These are phyloP conservation scores for Trichothecium roseum DNA, from an alignment of 2,329 filamentous ascomycete genomes.

Conservation along the genomic window DNA sequence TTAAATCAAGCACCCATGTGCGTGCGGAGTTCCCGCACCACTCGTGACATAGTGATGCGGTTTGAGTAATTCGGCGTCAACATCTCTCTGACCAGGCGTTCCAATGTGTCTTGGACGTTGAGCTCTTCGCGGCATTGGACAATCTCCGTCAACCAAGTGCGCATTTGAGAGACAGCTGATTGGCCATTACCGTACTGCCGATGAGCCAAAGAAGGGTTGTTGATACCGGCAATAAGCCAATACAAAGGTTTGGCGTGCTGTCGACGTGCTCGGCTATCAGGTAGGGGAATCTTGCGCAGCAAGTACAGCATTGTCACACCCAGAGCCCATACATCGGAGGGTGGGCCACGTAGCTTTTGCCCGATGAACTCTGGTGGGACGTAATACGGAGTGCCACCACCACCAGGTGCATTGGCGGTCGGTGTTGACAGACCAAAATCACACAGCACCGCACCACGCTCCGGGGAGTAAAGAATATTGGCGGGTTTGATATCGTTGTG, in stretches of 20 bases:
- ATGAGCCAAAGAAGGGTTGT: constrained; percentile 23
- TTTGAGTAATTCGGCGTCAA: constrained; percentile 38
- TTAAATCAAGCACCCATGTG: neutral
- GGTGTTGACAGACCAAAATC: constrained; percentile 48
- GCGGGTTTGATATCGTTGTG: constrained; percentile 55
- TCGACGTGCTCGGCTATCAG: constrained; percentile 37
- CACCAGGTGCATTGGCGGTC: constrained; percentile 32
- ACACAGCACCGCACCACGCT: constrained; percentile 48
- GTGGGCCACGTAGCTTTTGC: constrained; percentile 38
- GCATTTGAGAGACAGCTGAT: constrained; percentile 41
- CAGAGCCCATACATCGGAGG: constrained; percentile 50
- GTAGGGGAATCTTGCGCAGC: constrained; percentile 43
- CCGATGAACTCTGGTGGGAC: constrained; percentile 52
- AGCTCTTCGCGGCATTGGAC: constrained; percentile 35
- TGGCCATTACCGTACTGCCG: constrained; percentile 25
- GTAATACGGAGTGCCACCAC: constrained; percentile 51
- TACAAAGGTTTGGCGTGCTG: constrained; percentile 40
- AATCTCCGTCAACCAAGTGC: constrained; percentile 44
- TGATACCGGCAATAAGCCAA: constrained; percentile 48
- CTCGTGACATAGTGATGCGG: constrained; percentile 36
- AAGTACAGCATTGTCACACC: constrained; percentile 52
- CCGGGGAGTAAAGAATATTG: constrained; percentile 49
- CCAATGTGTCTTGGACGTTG: constrained; percentile 35
- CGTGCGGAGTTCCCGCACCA: constrained; percentile 11
- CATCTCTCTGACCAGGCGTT: constrained; percentile 44